phyloP scores from a whole-genome alignment of 2,329 filamentous ascomycete genomes.

The Bipolaris victoriae region DNA sequence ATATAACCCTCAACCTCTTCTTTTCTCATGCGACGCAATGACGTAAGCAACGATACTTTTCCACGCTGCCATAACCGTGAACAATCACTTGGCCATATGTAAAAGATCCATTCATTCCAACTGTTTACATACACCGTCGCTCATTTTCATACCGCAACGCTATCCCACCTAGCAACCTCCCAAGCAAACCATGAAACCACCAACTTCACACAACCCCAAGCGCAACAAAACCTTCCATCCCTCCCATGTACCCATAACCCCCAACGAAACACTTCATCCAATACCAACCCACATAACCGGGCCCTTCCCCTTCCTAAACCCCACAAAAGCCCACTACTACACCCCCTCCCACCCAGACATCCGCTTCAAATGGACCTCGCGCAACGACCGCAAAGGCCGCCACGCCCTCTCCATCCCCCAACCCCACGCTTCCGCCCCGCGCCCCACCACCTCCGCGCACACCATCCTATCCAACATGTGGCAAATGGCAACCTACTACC shows the following conservation, averaged over 20 bases:
- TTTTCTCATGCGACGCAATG: not conserved
- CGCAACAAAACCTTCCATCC: slow-evolving; percentile 40
- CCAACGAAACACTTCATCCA: slow-evolving; percentile 29
- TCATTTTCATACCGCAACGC: not conserved
- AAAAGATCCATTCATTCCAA: not conserved
- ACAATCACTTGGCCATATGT: not conserved
- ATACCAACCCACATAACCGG: slow-evolving; percentile 42
- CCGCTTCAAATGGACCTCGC: slow-evolving; percentile 49
- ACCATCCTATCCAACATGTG: slow-evolving; percentile 49
- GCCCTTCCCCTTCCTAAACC: slow-evolving; percentile 58
- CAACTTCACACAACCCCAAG: slow-evolving; percentile 3
- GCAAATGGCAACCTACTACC: slow-evolving; percentile 59
- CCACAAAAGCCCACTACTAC: slow-evolving; percentile 46
- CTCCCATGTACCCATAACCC: slow-evolving; percentile 33
- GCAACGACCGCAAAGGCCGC: slow-evolving; percentile 54
- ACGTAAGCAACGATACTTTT: slow-evolving; percentile 1
- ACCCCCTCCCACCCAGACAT: slow-evolving; percentile 42
- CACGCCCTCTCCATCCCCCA: slow-evolving; percentile 45
- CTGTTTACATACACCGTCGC: not conserved
- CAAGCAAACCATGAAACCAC: not conserved
- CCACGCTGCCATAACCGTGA: not conserved
- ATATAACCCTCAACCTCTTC: not conserved
- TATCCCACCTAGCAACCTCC: not conserved
- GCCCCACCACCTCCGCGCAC: slow-evolving; percentile 39
- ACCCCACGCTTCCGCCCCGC: slow-evolving; percentile 30